Conservation (phyloP, 2,329 filamentous ascomycete genomes). For the Chaetomium olivaceum region DNA sequence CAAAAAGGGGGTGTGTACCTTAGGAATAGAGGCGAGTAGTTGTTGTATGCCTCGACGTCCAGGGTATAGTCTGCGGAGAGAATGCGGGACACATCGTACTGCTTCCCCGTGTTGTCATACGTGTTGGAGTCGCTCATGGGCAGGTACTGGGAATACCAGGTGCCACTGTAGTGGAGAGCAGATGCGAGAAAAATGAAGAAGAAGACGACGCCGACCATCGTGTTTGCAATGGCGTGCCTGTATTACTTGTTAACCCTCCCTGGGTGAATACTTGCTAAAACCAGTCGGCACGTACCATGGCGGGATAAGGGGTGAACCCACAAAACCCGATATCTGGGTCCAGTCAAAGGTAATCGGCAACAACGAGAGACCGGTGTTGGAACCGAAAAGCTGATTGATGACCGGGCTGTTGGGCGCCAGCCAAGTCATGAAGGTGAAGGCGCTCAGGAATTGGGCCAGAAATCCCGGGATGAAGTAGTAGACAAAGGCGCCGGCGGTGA, state of each 20-base stretch:
- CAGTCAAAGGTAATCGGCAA: conserved; percentile 76
- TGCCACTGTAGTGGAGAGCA: conserved; percentile 63
- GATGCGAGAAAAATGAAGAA: conserved; percentile 65
- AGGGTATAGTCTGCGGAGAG: conserved; percentile 63
- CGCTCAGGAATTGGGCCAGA: conserved; percentile 67
- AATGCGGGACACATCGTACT: conserved; percentile 66
- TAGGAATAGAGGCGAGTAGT: conserved; percentile 68
- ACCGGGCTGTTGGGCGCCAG: conserved; percentile 66
- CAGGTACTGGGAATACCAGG: conserved; percentile 65
- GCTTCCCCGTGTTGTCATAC: conserved; percentile 68
- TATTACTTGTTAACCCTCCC: background rate
- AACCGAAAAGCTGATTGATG: conserved; percentile 73
- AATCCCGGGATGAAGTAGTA: conserved; percentile 73
- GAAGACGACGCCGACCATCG: conserved; percentile 63
- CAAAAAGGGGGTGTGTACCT: conserved; percentile 42
- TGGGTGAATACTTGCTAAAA: too few species aligned
- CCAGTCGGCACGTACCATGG: conserved; percentile 54
- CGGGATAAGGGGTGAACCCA: conserved; percentile 67
- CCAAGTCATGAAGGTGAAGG: conserved; percentile 73
- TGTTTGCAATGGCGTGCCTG: conserved; percentile 71
- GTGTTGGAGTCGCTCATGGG: conserved; percentile 70
- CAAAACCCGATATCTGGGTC: conserved; percentile 69
- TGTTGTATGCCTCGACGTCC: conserved; percentile 62
- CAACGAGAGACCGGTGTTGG: conserved; percentile 64
- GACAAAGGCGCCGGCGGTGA: conserved; percentile 58